Percentiles rank a stretch among this genome's conserved stretches.
phyloP scores from a whole-genome alignment of 177 flowering plant species.

The Vitis hybrid region DNA sequence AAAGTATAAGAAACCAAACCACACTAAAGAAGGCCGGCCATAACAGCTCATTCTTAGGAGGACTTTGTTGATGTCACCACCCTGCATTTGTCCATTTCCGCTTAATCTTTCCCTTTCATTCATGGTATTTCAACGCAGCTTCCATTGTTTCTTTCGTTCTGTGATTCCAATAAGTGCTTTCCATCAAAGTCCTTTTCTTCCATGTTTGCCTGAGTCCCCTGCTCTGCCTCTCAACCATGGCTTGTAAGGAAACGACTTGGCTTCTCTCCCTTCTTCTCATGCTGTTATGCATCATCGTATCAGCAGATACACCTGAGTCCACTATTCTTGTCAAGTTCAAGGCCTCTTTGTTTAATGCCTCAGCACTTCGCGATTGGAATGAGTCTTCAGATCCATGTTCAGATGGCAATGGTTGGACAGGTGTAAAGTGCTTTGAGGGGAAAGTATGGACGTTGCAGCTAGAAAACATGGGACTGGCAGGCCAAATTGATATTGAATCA shows the following conservation, averaged over 20 bases:
- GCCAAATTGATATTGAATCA: slow-evolving; percentile 35
- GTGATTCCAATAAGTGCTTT: too few species aligned
- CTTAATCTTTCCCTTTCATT: neutral
- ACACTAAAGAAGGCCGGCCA: slow-evolving; percentile 8
- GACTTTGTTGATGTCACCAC: slow-evolving; percentile 12
- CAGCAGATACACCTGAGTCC: neutral
- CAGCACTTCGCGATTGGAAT: slow-evolving; percentile 30
- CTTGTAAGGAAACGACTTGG: neutral
- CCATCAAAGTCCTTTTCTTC: too few species aligned
- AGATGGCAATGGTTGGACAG: slow-evolving; percentile 35
- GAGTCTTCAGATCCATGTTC: slow-evolving; percentile 6
- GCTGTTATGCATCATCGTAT: neutral
- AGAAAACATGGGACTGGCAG: slow-evolving; percentile 39
- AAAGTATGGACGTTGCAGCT: slow-evolving; percentile 32
- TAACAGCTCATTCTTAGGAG: slow-evolving; percentile 10
- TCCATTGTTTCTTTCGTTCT: too few species aligned
- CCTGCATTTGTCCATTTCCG: neutral
- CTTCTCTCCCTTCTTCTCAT: neutral
- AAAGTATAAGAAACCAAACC: too few species aligned
- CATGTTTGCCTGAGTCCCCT: too few species aligned
- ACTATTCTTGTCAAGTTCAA: slow-evolving; percentile 37
- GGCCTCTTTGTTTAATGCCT: slow-evolving; percentile 19
- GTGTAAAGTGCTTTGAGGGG: slow-evolving; percentile 34
- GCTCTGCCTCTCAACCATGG: too few species aligned
- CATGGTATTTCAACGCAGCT: too few species aligned